These are phyloP conservation scores for Coleophoma crateriformis DNA, from an alignment of 2,329 filamentous ascomycete species.

Conservation along the genomic window DNA sequence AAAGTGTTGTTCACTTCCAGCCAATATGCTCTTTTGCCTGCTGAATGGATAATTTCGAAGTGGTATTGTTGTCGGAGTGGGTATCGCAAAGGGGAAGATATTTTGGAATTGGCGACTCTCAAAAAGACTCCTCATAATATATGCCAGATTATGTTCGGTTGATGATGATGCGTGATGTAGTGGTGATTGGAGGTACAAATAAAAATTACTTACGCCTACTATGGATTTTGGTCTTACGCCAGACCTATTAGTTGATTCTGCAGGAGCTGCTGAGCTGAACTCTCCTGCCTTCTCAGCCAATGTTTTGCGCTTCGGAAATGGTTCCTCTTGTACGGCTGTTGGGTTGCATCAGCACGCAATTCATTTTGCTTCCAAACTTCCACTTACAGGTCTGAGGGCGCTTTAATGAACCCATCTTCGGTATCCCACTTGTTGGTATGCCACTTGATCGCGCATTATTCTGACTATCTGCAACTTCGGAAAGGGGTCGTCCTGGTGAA, in stretches of 20 bases:
- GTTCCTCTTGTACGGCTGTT: too few species aligned
- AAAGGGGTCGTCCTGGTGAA: conserved; percentile 32
- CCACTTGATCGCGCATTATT: conserved; percentile 43
- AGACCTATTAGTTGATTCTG: conserved; percentile 35
- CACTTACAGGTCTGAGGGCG: conserved; percentile 25
- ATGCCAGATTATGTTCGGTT: too few species aligned
- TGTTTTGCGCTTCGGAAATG: conserved; percentile 44
- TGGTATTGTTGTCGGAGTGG: too few species aligned
- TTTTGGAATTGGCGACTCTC: too few species aligned
- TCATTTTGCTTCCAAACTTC: too few species aligned
- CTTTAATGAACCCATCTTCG: conserved; percentile 25
- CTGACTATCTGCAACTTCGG: conserved; percentile 56
- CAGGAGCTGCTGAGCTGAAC: conserved; percentile 33
- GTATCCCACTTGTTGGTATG: conserved; percentile 23
- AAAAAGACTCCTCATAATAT: too few species aligned
- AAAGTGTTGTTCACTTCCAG: too few species aligned
- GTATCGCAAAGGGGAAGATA: too few species aligned
- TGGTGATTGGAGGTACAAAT: not conserved
- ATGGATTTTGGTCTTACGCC: conserved; percentile 21
- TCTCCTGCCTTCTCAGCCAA: conserved; percentile 50
- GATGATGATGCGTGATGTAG: too few species aligned
- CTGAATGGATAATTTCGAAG: too few species aligned
- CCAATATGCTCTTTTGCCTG: too few species aligned
- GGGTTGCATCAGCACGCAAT: conserved; percentile 2
- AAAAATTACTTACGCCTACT: conserved; percentile 14